Percentiles rank a stretch among this genome's conserved stretches.
Conservation (phyloP, 2,329 filamentous ascomycete species). For the Shiraia sp. region DNA sequence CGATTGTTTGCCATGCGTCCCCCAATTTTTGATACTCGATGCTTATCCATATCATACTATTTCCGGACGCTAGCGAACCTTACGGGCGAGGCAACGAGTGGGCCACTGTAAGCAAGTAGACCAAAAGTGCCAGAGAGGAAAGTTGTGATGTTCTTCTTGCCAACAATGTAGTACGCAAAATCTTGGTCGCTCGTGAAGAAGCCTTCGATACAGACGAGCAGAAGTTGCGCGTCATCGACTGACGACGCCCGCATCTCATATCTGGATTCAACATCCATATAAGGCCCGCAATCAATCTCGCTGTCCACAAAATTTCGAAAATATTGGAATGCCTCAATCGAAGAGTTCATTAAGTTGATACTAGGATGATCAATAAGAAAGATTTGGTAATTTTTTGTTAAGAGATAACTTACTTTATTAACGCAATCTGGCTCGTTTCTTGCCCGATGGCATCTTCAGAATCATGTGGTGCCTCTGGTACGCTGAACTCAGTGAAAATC, state of each 20-base stretch:
- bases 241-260: background rate
- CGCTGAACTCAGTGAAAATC: background rate
- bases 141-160: slow-evolving; percentile 8
- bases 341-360: no score
- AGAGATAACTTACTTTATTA: slow-evolving; percentile 5
- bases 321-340: no score
- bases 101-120: slow-evolving; percentile 20
- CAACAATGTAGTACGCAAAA: slow-evolving; percentile 24
- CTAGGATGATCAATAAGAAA: background rate
- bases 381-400: background rate
- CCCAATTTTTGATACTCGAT: slow-evolving; percentile 1
- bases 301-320: no score
- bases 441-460: slow-evolving; percentile 8
- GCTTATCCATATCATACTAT: background rate
- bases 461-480: slow-evolving; percentile 3
- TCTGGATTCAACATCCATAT: slow-evolving; percentile 1
- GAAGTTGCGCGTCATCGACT: slow-evolving; percentile 1
- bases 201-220: slow-evolving; percentile 19
- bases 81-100: slow-evolving; percentile 16
- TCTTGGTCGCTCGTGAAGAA: slow-evolving; percentile 23
- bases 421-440: slow-evolving; percentile 8
- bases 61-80: background rate
- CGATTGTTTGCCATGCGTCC: slow-evolving; percentile 5
- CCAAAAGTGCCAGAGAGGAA: slow-evolving; percentile 18
- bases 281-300: slow-evolving; percentile 2